These are phyloP conservation scores for Mucor racemosus DNA, from an alignment of 371 early-diverging fungal genomes.

Conservation along the genomic window DNA sequence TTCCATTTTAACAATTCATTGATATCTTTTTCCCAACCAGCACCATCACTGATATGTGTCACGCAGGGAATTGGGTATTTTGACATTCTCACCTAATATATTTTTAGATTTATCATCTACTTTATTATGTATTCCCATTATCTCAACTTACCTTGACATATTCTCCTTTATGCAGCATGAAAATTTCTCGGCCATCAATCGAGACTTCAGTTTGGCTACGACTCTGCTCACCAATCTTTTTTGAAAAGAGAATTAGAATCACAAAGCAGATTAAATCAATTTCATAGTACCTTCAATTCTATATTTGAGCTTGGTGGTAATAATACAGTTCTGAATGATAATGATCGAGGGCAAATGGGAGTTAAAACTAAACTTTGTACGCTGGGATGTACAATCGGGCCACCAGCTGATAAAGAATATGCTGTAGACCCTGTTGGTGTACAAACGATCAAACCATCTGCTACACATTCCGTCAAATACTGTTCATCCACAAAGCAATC, in stretches of 20 bases:
- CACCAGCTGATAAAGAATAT: constrained; percentile 91
- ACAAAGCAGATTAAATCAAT: neutral
- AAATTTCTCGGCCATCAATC: constrained; percentile 76
- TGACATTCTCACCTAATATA: constrained; percentile 68
- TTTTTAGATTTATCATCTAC: neutral
- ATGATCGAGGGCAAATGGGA: constrained; percentile 95
- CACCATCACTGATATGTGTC: constrained; percentile 65
- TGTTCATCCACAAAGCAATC: constrained; percentile 81
- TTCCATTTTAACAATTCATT: constrained; percentile 85
- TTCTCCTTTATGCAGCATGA: constrained; percentile 69
- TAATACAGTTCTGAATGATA: constrained; percentile 91
- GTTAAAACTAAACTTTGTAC: constrained; percentile 88
- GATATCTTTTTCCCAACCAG: constrained; percentile 80
- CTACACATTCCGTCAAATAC: constrained; percentile 86
- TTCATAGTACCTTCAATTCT: constrained; percentile 59
- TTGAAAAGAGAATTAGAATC: constrained; percentile 11
- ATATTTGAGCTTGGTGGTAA: constrained; percentile 80
- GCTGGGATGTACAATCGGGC: constrained; percentile 94
- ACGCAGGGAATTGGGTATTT: constrained; percentile 81
- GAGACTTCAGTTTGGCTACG: constrained; percentile 71
- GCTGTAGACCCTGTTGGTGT: constrained; percentile 97
- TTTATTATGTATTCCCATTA: neutral
- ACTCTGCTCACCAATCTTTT: constrained; percentile 64
- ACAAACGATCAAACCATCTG: constrained; percentile 74
- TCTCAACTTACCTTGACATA: constrained; percentile 59